phyloP scores from a whole-genome alignment of 1,139 yeast species.

The Nakaseomyces kungkrabaensis region DNA sequence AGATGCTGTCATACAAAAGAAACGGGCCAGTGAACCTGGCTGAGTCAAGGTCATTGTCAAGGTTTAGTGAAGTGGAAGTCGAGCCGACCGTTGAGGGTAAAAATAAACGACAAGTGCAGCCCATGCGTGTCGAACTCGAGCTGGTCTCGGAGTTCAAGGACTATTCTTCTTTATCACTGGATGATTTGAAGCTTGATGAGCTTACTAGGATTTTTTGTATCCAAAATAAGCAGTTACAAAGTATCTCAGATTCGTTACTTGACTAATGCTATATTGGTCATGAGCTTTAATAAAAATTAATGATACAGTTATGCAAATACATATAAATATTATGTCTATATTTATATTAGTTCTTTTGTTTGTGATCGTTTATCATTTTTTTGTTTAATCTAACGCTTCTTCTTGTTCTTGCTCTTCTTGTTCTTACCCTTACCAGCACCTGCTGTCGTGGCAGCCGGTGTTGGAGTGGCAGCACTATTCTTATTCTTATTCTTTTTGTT shows the following conservation, averaged over 20 bases:
- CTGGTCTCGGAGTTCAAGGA: constrained; percentile 4
- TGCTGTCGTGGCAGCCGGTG: not conserved
- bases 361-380: too few relatives aligned
- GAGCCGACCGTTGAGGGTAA: not conserved
- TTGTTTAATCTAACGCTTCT: constrained; percentile 12
- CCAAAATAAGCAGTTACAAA: not conserved
- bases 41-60: not conserved
- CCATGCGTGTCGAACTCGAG: constrained; percentile 1
- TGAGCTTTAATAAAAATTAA: too few relatives aligned
- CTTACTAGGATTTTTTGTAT: constrained; percentile 1
- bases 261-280: not conserved
- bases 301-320: too few relatives aligned
- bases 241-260: not conserved
- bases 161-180: not conserved
- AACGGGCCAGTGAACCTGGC: constrained; percentile 2
- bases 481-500: constrained; percentile 11
- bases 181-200: not conserved
- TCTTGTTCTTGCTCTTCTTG: constrained; percentile 17
- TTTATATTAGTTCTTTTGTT: not conserved
- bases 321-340: not conserved
- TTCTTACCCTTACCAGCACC: constrained; percentile 11
- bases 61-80: not conserved
- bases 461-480: constrained; percentile 5
- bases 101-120: not conserved
- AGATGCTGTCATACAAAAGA: constrained; percentile 17